These are phyloP conservation scores for Allantophomopsis lycopodina DNA, from an alignment of 2,329 filamentous ascomycete genomes.

Conservation along the genomic window DNA sequence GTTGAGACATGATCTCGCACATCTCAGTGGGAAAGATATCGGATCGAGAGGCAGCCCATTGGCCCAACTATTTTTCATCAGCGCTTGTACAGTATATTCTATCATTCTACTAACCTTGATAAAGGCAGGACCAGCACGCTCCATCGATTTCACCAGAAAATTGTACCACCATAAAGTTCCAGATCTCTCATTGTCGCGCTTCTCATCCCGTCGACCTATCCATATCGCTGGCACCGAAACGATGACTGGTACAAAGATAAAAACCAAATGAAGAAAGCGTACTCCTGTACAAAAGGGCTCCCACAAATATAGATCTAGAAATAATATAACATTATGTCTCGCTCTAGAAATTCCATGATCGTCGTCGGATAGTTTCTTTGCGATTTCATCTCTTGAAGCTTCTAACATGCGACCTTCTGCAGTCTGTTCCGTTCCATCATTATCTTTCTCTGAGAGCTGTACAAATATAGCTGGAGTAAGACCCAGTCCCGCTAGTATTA, in stretches of 20 bases:
- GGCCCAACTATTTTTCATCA: constrained; percentile 52
- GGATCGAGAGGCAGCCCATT: constrained; percentile 94
- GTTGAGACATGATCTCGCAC: constrained; percentile 84
- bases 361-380: constrained; percentile 50
- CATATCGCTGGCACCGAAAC: constrained; percentile 67
- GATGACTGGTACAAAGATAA: constrained; percentile 88
- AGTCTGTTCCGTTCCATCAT: constrained; percentile 45
- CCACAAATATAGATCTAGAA: constrained; percentile 59
- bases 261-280: constrained; percentile 73
- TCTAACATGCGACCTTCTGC: constrained; percentile 79
- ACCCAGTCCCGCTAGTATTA: constrained; percentile 9
- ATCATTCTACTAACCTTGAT: constrained; percentile 58
- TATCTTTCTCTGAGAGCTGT: constrained; percentile 39
- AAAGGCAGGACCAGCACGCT: constrained; percentile 84
- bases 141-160: constrained; percentile 81
- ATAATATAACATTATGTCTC: constrained; percentile 45
- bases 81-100: constrained; percentile 2
- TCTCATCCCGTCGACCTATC: constrained; percentile 51
- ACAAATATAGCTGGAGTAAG: constrained; percentile 44
- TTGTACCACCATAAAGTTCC: constrained; percentile 93
- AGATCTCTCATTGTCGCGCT: constrained; percentile 58
- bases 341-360: constrained; percentile 44
- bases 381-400: constrained; percentile 64
- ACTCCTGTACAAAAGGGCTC: constrained; percentile 80
- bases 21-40: constrained; percentile 93